These are phyloP conservation scores for Pythium phragmiticola DNA, from an alignment of 352 stramenopile species.

Conservation along the genomic window DNA sequence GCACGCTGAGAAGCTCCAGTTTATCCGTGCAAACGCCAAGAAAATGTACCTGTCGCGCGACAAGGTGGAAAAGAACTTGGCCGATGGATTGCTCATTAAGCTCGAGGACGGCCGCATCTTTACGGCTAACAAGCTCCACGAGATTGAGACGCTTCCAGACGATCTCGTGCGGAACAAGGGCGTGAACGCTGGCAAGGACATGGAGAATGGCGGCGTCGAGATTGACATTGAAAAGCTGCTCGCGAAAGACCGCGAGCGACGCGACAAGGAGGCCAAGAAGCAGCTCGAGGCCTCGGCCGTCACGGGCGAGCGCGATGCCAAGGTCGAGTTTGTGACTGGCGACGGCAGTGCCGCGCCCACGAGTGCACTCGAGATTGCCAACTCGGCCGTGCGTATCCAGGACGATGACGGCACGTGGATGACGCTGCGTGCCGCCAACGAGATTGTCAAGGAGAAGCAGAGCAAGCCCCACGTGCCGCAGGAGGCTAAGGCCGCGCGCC, in stretches of 20 bases:
- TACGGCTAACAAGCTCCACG: conserved; percentile 83
- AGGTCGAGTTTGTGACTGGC: conserved; percentile 66
- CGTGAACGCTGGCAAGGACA: conserved; percentile 31
- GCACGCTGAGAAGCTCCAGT: conserved; percentile 78
- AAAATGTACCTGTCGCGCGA: conserved; percentile 84
- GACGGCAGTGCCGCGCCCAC: conserved; percentile 35
- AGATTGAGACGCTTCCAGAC: conserved; percentile 79
- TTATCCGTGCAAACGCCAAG: conserved; percentile 79
- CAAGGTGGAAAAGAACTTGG: conserved; percentile 83
- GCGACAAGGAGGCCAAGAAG: conserved; percentile 45
- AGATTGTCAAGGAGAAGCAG: conserved; percentile 81
- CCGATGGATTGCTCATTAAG: conserved; percentile 69
- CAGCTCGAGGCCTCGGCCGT: conserved; percentile 23
- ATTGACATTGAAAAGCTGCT: conserved; percentile 78
- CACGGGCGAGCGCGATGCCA: conserved; percentile 26
- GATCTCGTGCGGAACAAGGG: conserved; percentile 57
- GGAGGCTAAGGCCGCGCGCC: conserved; percentile 67
- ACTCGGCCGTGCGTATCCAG: conserved; percentile 78
- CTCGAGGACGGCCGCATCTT: conserved; percentile 76
- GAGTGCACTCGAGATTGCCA: conserved; percentile 70
- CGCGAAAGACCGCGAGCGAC: conserved; percentile 62
- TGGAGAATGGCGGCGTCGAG: conserved; percentile 38
- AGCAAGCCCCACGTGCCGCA: conserved; percentile 60
- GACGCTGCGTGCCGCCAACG: conserved; percentile 69
- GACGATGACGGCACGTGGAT: conserved; percentile 85